Percentiles rank a stretch among this genome's conserved stretches.
These are phyloP conservation scores for Elaeis oleifera DNA, from an alignment of 202 grass and related monocot genomes.

Conservation along the genomic window DNA sequence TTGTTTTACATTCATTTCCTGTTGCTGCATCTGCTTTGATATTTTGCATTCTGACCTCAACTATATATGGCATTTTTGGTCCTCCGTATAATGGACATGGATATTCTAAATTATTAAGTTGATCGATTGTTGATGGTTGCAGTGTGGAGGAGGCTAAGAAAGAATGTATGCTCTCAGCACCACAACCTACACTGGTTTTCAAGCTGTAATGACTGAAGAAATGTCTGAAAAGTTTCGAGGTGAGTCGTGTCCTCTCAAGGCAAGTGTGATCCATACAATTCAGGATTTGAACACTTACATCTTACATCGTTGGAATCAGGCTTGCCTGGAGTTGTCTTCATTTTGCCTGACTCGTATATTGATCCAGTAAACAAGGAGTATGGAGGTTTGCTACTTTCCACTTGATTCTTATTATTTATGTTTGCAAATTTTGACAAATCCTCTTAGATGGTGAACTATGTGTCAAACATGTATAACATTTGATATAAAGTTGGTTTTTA, in stretches of 20 bases:
- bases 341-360: conserved; percentile 88
- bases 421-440: conserved; percentile 2
- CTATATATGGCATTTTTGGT: too few species aligned
- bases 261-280: too few species aligned
- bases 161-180: conserved; percentile 92
- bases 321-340: conserved; percentile 86
- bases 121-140: conserved; percentile 4
- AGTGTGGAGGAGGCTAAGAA: conserved; percentile 89
- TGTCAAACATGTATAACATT: too few species aligned
- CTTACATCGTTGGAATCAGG: conserved; percentile 40
- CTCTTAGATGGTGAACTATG: not conserved
- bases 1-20: too few species aligned
- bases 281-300: not conserved
- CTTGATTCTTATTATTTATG: not conserved
- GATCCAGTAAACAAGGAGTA: conserved; percentile 90
- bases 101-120: too few species aligned
- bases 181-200: conserved; percentile 89
- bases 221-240: conserved; percentile 87
- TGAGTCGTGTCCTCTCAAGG: conserved; percentile 14
- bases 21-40: too few species aligned
- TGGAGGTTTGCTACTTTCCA: conserved; percentile 51
- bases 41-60: too few species aligned
- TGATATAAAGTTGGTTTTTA: too few species aligned
- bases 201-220: conserved; percentile 82
- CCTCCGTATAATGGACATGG: too few species aligned